Evolutionary conservation across 345 rosid genomes (phyloP).

Genomic region (Populus ilicifolia): DNA sequence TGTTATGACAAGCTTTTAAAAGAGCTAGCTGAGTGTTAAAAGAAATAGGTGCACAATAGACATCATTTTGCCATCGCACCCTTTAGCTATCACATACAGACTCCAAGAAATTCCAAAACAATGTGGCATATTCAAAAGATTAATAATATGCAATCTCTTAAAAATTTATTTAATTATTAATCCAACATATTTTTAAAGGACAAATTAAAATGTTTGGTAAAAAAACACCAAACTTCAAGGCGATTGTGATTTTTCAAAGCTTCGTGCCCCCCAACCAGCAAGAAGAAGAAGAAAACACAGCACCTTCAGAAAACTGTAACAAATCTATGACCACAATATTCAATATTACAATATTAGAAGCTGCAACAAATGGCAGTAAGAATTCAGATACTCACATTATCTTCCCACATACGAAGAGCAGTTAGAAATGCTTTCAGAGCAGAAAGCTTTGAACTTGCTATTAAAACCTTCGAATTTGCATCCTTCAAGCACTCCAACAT

Average conservation of each 20-base stretch:
- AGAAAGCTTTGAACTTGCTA: constrained; percentile 60
- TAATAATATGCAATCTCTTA: not conserved
- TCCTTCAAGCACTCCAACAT: constrained; percentile 64
- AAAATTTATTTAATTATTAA: no score
- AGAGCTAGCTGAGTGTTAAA: not conserved
- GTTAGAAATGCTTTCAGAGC: constrained; percentile 58
- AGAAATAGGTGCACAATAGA: not conserved
- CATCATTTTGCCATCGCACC: not conserved
- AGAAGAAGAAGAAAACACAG: not conserved
- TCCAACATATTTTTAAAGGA: not conserved
- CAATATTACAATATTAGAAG: constrained; percentile 4
- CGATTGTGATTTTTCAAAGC: not conserved
- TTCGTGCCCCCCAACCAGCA: not conserved
- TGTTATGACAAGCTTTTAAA: not conserved
- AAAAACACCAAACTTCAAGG: not conserved
- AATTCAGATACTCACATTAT: constrained; percentile 55
- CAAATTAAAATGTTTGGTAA: not conserved
- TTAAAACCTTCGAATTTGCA: constrained; percentile 58
- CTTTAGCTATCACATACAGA: not conserved
- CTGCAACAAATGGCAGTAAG: constrained; percentile 3
- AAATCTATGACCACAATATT: not conserved
- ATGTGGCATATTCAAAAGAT: not conserved
- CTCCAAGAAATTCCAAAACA: not conserved
- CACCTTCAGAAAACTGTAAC: not conserved
- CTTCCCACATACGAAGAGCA: constrained; percentile 50